Base-by-base conservation (phyloP, 1,139 yeast species). In the Kodamaea arcana region DNA sequence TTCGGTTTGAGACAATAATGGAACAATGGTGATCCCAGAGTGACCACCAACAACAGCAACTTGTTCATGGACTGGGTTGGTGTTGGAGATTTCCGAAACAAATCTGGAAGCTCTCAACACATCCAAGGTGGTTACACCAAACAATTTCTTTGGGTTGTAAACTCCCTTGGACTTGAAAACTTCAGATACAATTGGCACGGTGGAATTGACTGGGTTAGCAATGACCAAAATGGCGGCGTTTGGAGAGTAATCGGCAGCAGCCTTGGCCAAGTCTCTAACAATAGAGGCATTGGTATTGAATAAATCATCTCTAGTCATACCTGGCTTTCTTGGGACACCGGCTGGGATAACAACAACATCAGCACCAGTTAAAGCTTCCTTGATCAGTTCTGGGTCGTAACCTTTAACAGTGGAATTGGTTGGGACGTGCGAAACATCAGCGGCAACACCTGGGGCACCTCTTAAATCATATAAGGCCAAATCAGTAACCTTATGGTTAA, bases 251-350 rank as follows among this genome's bases (percentile, higher is more conserved):
- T 75, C 73, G 33, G 94, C 94, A 51, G 85, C 80, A 34, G 85
- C 86, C 60, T 76, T 78, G 46, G 94, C 90, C 53, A 90, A 71
- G 60, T 80, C 90, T 48, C 83, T 74, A 38, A 90, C 88, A 61
- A 90, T 90, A 33, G 88, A 83, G 32, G 95, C 96, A 58, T 90
- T 90, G 69, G 92, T 85, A 68, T 80, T 80, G 76, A 90, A 87
- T 59, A 90, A 75, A 59, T 90, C 97, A 60, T 90, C 97, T 65
- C 97, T 81, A 47, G 97, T 85, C 97, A 90, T 90, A 50, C 97
- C 97, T 39, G 97, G 97, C 71, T 90, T 90, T 71, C 97, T 80
- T 60, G 97, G 97, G 40, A 90, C 86, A 58, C 97, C 97, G 33
- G 97, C 97, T 44, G 97, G 96, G 58, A 90, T 84, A 41, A 90